phyloP scores from a whole-genome alignment of 164 flowering plant species.

The Protea cynaroides region DNA sequence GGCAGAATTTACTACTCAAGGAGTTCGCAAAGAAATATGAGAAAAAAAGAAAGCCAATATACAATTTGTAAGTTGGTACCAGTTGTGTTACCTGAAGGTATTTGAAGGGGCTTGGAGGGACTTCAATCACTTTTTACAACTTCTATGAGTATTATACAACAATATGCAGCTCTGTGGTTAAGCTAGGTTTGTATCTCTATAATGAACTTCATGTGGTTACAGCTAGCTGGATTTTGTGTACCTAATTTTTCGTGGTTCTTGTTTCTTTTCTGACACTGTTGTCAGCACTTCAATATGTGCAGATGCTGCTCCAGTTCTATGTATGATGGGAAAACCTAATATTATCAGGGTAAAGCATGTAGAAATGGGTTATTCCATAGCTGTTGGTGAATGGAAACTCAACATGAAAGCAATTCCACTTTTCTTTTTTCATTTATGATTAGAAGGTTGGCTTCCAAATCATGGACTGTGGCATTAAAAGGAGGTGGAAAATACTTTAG shows the following conservation, averaged over 20 bases:
- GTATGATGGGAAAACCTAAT: neutral
- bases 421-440: neutral
- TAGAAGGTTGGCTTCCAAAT: constrained; percentile 5
- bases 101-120: constrained; percentile 6
- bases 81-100: neutral
- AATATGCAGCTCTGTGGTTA: constrained; percentile 4
- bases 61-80: constrained; percentile 1
- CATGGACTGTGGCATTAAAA: neutral
- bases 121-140: neutral
- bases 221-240: neutral
- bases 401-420: constrained; percentile 5
- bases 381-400: constrained; percentile 10
- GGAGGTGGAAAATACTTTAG: neutral
- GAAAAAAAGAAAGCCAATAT: constrained; percentile 21
- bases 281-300: constrained; percentile 4
- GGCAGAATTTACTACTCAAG: constrained; percentile 63
- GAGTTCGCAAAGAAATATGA: constrained; percentile 75
- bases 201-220: neutral
- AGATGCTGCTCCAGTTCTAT: constrained; percentile 11
- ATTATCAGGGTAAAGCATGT: constrained; percentile 4
- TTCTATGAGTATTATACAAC: neutral
- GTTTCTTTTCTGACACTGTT: constrained; percentile 1
- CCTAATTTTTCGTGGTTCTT: neutral
- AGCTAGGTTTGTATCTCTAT: constrained; percentile 3
- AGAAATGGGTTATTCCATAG: constrained; percentile 4